These are phyloP conservation scores for Dictyostelium firmibasis DNA, from an alignment of 78 protist genomes.

Conservation along the genomic window DNA sequence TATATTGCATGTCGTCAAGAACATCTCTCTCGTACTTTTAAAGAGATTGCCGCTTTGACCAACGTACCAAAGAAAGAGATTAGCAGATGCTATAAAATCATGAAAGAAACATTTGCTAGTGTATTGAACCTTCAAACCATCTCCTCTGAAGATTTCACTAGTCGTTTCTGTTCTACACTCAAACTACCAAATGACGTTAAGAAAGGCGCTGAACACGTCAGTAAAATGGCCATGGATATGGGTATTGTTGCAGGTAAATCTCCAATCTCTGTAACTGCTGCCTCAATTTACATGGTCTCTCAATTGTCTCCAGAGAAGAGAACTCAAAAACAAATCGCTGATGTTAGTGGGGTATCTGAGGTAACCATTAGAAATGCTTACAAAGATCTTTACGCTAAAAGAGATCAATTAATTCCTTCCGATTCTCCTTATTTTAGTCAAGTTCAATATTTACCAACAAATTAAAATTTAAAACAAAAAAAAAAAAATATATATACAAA, in stretches of 20 bases:
- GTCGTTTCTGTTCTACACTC: slow-evolving; percentile 54
- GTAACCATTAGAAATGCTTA: slow-evolving; percentile 62
- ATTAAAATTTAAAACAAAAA: neutral
- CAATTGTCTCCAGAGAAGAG: slow-evolving; percentile 60
- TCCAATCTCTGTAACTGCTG: slow-evolving; percentile 77
- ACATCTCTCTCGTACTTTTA: slow-evolving; percentile 43
- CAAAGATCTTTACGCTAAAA: slow-evolving; percentile 44
- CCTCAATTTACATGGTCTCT: slow-evolving; percentile 48
- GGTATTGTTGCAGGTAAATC: slow-evolving; percentile 75
- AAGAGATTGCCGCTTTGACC: slow-evolving; percentile 50
- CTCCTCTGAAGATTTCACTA: slow-evolving; percentile 59
- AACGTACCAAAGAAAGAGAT: slow-evolving; percentile 57
- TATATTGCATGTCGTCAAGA: slow-evolving; percentile 59
- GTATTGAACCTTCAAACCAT: slow-evolving; percentile 30
- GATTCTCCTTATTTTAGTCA: slow-evolving; percentile 27
- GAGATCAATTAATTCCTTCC: slow-evolving; percentile 31
- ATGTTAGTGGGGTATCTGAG: slow-evolving; percentile 60
- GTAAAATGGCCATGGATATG: slow-evolving; percentile 52
- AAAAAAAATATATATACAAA: neutral
- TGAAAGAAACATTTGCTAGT: slow-evolving; percentile 34
- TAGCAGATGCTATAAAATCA: slow-evolving; percentile 29
- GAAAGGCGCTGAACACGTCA: slow-evolving; percentile 47
- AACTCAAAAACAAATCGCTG: slow-evolving; percentile 60
- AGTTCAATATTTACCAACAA: slow-evolving; percentile 14
- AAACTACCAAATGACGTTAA: slow-evolving; percentile 58